phyloP scores from a whole-genome alignment of 352 stramenopile genomes.

The Discostella stelligera region DNA sequence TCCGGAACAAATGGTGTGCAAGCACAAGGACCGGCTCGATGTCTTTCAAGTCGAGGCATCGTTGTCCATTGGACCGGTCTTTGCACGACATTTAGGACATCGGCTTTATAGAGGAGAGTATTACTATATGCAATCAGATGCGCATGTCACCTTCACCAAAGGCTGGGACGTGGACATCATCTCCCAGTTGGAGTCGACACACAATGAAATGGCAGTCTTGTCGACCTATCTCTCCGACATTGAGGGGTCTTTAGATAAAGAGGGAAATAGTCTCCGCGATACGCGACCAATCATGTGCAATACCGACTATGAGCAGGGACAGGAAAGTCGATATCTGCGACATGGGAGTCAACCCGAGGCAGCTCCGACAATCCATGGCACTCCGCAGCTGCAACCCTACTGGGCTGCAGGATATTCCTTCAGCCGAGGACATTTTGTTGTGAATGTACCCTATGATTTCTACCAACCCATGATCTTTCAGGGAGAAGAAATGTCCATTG shows the following conservation, averaged over 20 bases:
- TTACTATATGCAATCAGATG: constrained; percentile 85
- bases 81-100: constrained; percentile 83
- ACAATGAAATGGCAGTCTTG: constrained; percentile 74
- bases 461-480: constrained; percentile 85
- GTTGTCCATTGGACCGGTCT: constrained; percentile 80
- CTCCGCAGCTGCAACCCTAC: constrained; percentile 79
- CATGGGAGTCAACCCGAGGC: constrained; percentile 79
- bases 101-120: constrained; percentile 84
- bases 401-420: constrained; percentile 86
- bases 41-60: constrained; percentile 80
- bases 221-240: constrained; percentile 75
- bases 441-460: constrained; percentile 85
- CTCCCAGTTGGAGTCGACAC: constrained; percentile 51
- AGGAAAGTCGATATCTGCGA: constrained; percentile 71
- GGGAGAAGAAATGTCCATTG: constrained; percentile 82
- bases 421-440: constrained; percentile 81
- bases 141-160: constrained; percentile 51
- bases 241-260: constrained; percentile 49
- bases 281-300: constrained; percentile 79
- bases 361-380: constrained; percentile 64
- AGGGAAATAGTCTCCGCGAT: constrained; percentile 39
- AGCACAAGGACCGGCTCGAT: constrained; percentile 79
- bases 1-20: constrained; percentile 78
- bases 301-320: constrained; percentile 59
- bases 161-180: constrained; percentile 61